Conservation (phyloP, 2,329 filamentous ascomycete genomes). For the Westerdykella sp. region DNA sequence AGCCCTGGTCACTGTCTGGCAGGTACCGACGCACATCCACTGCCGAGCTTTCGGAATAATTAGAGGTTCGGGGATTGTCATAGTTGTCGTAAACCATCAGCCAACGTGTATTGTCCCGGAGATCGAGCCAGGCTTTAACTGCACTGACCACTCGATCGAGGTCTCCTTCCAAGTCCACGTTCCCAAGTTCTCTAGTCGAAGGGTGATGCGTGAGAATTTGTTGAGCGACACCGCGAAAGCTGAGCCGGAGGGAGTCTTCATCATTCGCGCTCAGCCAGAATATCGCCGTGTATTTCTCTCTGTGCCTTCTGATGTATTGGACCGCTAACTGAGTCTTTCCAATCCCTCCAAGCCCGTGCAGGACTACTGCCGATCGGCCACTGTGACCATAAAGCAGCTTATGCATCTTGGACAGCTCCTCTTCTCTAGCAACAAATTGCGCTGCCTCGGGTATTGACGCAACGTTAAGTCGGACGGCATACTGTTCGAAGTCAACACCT, state of each 20-base stretch:
- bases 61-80: conserved; percentile 32
- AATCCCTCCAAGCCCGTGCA: conserved; percentile 42
- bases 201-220: conserved; percentile 26
- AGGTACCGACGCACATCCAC: conserved; percentile 29
- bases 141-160: conserved; percentile 22
- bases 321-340: conserved; percentile 44
- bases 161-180: conserved; percentile 15
- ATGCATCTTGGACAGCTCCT: conserved; percentile 26
- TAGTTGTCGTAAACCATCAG: conserved; percentile 42
- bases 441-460: conserved; percentile 9
- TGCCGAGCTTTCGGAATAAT: conserved; percentile 5
- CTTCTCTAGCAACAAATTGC: conserved; percentile 29
- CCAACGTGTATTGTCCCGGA: conserved; percentile 35
- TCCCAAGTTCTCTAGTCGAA: conserved; percentile 15
- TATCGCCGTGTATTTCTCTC: conserved; percentile 34
- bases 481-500: conserved; percentile 11
- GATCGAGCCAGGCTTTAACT: conserved; percentile 37
- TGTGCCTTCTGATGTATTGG: conserved; percentile 33
- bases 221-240: conserved; percentile 25
- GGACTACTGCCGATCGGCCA: conserved; percentile 19
- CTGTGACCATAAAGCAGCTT: conserved; percentile 17
- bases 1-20: conserved; percentile 9
- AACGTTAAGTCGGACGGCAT: too few species aligned
- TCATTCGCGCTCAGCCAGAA: conserved; percentile 43
- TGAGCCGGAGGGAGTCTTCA: conserved; percentile 33